These are phyloP conservation scores for Baudoinia panamericana DNA, from an alignment of 495 filamentous ascomycete genomes.

Conservation along the genomic window DNA sequence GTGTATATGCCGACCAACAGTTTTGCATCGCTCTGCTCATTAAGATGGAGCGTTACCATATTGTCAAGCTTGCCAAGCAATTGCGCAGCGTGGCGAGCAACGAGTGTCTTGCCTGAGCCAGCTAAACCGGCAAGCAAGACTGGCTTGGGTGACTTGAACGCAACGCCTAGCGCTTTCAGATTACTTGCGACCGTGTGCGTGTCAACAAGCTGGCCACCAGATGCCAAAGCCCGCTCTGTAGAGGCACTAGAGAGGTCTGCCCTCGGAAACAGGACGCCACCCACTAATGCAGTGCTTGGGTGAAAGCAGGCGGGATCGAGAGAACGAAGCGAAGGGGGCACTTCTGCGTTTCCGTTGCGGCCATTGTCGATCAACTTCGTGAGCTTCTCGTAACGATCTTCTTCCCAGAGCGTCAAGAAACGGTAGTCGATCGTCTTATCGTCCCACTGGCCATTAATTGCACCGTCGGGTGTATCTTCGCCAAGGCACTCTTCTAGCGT, in stretches of 20 bases:
- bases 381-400: conserved; percentile 30
- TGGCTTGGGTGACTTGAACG: conserved; percentile 40
- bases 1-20: conserved; percentile 88
- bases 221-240: not conserved
- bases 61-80: conserved; percentile 56
- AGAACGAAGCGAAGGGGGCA: conserved; percentile 1
- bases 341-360: not conserved
- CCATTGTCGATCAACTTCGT: conserved; percentile 15
- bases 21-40: conserved; percentile 95
- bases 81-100: conserved; percentile 70
- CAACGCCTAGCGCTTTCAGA: conserved; percentile 49
- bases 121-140: conserved; percentile 71
- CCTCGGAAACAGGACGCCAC: conserved; percentile 6
- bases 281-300: conserved; percentile 5
- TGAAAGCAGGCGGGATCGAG: conserved; percentile 8
- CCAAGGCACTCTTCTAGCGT: conserved; percentile 54
- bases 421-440: conserved; percentile 66
- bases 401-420: conserved; percentile 73
- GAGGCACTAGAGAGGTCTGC: too few relatives aligned
- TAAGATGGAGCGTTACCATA: conserved; percentile 85
- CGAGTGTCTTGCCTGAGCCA: conserved; percentile 78
- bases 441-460: conserved; percentile 63
- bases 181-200: conserved; percentile 62
- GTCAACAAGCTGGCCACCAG: conserved; percentile 38
- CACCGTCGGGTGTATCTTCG: conserved; percentile 30